Evolutionary conservation across 805 yeast species (phyloP), one percentile per base, ranked within the genome.

Genomic region (Wickerhamiella dianesei): DNA sequence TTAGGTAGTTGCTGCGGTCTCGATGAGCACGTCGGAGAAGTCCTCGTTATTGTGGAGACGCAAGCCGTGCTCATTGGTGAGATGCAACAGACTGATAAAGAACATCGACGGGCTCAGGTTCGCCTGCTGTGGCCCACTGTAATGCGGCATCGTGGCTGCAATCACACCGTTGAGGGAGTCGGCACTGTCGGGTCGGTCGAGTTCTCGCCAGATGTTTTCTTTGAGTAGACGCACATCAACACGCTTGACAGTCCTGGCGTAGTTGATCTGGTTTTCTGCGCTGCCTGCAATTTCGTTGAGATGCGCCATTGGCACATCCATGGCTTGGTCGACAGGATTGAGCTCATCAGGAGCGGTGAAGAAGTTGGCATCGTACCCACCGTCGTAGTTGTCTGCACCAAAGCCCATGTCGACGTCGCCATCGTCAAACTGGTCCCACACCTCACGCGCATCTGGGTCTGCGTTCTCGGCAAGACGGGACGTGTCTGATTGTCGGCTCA

Each of bases 101-200:
- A 84, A 82, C 61, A 82, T 82, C 63, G 94, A 80, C 1, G 95
- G 85, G 1, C 94, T 81, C 5, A 87, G 63, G 45, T 86, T 94
- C 44, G 71, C 72, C 53, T 70, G 66, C 42, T 77, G 73, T 43
- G 75, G 77, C 6, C 67, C 63, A 0, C 75, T 68, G 59, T 87
- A 86, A 59, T 69, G 67, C 6, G 64, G 62, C 17, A 67, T 68
- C 20, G 80, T 69, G 21, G 71, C 72, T 2, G 62, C 62, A 3
- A 79, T 75, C 35, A 80, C 66, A 18, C 41, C 8, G 21, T 19
- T 14, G 18, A 40, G 22, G 44, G 35, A 5, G 4, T 40, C 40
- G 4, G 14, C 40, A 13, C n/a, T 17, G 12, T 19, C 16, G 40
- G 25, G 21, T 21, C 29, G 14, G 14, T 44, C 39, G n/a, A 45